phyloP scores from a whole-genome alignment of 1,284 basidiomycete species.

The Fomitopsis schrenkii region DNA sequence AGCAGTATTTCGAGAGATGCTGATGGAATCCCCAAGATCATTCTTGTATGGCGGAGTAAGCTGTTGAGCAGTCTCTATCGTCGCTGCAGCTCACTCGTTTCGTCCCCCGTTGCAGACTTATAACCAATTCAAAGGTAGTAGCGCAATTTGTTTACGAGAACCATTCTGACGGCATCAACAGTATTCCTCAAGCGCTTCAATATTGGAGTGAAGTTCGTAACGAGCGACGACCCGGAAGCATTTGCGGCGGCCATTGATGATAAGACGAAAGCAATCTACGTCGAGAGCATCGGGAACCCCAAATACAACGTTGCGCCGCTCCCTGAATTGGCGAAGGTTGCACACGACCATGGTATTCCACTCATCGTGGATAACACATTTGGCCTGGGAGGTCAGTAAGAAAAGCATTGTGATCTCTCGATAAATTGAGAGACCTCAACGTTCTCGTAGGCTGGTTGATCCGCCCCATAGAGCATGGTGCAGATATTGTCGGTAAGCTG shows the following conservation, averaged over 20 bases:
- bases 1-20: neutral
- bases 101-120: slow-evolving; percentile 51
- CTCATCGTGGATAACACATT: slow-evolving; percentile 91
- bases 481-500: slow-evolving; percentile 64
- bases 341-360: slow-evolving; percentile 74
- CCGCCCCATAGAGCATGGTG: slow-evolving; percentile 75
- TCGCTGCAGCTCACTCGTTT: slow-evolving; percentile 2
- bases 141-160: neutral
- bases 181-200: slow-evolving; percentile 78
- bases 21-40: slow-evolving; percentile 32
- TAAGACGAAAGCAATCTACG: slow-evolving; percentile 73
- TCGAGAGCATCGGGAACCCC: slow-evolving; percentile 87
- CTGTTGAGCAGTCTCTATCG: neutral
- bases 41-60: slow-evolving; percentile 67
- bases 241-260: slow-evolving; percentile 76
- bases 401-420: too few relatives aligned
- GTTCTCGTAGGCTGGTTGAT: slow-evolving; percentile 56
- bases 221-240: slow-evolving; percentile 54
- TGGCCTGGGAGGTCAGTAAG: slow-evolving; percentile 66
- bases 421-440: neutral
- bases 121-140: slow-evolving; percentile 82
- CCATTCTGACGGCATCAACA: slow-evolving; percentile 16
- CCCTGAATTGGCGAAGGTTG: slow-evolving; percentile 61
- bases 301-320: slow-evolving; percentile 76
- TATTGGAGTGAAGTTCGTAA: slow-evolving; percentile 77